Evolutionary conservation across 768 basidiomycete genomes (phyloP).

Genomic region (Pholiota conissans): DNA sequence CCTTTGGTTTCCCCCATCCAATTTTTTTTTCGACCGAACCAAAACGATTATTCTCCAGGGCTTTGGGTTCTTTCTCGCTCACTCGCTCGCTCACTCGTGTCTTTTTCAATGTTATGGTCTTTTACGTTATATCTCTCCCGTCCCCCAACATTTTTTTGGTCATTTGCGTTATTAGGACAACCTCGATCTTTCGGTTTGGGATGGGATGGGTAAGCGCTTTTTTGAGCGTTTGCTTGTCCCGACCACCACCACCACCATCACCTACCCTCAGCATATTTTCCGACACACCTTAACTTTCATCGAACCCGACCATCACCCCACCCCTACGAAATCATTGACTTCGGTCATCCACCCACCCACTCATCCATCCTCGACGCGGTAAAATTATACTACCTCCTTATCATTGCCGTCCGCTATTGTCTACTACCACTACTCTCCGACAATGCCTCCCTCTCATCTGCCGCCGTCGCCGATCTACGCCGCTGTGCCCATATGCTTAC

Average conservation of each 20-base stretch:
- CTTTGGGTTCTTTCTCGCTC: background rate
- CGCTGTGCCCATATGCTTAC: constrained; percentile 1
- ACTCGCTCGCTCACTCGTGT: background rate
- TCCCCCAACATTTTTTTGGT: constrained; percentile 6
- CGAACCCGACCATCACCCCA: too few species aligned
- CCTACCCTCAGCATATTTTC: too few species aligned
- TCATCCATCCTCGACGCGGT: background rate
- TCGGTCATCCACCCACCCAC: too few species aligned
- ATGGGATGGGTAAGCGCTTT: too few species aligned
- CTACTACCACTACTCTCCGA: background rate
- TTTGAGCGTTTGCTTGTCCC: background rate
- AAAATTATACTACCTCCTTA: background rate
- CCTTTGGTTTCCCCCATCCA: background rate
- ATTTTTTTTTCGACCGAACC: background rate
- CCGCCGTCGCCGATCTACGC: too few species aligned
- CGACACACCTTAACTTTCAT: too few species aligned
- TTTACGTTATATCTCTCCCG: background rate
- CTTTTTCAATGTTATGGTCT: background rate
- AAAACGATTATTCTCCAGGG: background rate
- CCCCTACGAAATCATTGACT: too few species aligned
- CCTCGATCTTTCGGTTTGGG: constrained; percentile 4
- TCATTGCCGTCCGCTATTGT: background rate
- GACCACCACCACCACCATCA: too few species aligned
- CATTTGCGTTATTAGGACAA: constrained; percentile 12
- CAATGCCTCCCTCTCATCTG: too few species aligned